Percentiles rank a stretch among this genome's conserved stretches.
Conservation (phyloP, 257 asterid genomes). For the Nicotiana benthamiana region DNA sequence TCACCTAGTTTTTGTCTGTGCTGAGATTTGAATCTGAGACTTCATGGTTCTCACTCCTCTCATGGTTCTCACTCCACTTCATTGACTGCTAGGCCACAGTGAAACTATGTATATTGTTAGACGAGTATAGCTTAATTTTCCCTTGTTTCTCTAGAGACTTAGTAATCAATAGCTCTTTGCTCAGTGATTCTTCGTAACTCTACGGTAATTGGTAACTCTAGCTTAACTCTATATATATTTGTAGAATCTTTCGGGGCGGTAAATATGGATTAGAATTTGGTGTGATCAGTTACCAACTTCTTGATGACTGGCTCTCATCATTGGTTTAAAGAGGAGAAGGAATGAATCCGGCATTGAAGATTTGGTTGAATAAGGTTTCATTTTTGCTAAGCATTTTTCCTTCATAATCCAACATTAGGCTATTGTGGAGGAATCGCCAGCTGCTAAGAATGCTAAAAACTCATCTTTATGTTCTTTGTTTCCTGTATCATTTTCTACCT, state of each 20-base stretch:
- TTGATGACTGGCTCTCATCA: not conserved
- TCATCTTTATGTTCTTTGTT: not conserved
- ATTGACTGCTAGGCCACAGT: not conserved
- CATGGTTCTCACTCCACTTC: no score
- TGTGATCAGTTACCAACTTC: not conserved
- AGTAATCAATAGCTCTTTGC: not conserved
- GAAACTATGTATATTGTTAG: not conserved
- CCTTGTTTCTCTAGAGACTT: not conserved
- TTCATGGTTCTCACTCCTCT: no score
- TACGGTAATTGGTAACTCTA: not conserved
- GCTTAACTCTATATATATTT: no score
- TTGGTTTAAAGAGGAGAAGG: not conserved
- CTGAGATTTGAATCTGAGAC: no score
- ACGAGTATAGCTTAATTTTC: not conserved
- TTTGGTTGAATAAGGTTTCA: not conserved
- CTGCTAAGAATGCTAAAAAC: not conserved
- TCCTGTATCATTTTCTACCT: not conserved
- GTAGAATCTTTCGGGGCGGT: not conserved
- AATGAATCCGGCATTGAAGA: not conserved
- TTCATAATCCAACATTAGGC: slow-evolving; percentile 1
- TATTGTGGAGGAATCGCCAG: not conserved
- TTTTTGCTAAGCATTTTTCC: not conserved
- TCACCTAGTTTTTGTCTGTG: no score
- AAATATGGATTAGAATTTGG: not conserved
- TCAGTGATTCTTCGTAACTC: not conserved